Evolutionary conservation across 768 basidiomycete genomes (phyloP), one percentile per base, ranked within the genome.

Genomic region (Fomitopsis serialis): DNA sequence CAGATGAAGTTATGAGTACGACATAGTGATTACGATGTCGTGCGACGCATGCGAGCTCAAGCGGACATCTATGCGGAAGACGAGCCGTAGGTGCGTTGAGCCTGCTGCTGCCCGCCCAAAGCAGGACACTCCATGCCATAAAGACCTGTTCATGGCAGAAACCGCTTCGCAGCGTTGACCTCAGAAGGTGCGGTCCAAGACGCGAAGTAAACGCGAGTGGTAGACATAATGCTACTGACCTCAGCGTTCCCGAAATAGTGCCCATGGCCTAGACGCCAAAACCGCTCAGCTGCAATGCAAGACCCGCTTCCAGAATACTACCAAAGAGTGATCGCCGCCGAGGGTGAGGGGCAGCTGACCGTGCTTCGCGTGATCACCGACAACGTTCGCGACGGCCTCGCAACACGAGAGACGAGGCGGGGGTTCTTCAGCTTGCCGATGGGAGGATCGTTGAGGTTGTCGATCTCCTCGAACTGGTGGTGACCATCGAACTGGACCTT

Each of bases 261-360:
- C 93, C 97, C 87, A 98, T 87, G 0, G 94, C 86, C 80, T 84
- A 59, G 2, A 48, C 32, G 47, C 40, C 22, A 19, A 34, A 22
- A 47, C 29, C 78, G 22, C n/a, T 35, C 15, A 25, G 27, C 8
- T 19, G 50, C 29, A 32, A 37, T 49, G 25, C 21, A 51, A 13
- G 5, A 75, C 84, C 50, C 55, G n/a, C n/a, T n/a, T n/a, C n/a
- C n/a, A n/a, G n/a, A n/a, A n/a, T n/a, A n/a, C n/a, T n/a, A 89
- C 91, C 67, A 98, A 73, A 53, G 92, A 95, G 71, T 99, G 97
- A 65, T 99, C 97, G 12, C 97, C 97, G 11, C 97, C 97, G 7
- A 98, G 75, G 1, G 94, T 98, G 12, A 99, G 74, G 9, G 94
- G 89, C 22, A 99, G 74, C 62, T 84, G 79, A 1, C 96, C 93